A percentile compares a stretch with the other conserved stretches of the same genome.
Conservation (phyloP, 2,329 filamentous ascomycete species). For the Endocalyx cinctus region DNA sequence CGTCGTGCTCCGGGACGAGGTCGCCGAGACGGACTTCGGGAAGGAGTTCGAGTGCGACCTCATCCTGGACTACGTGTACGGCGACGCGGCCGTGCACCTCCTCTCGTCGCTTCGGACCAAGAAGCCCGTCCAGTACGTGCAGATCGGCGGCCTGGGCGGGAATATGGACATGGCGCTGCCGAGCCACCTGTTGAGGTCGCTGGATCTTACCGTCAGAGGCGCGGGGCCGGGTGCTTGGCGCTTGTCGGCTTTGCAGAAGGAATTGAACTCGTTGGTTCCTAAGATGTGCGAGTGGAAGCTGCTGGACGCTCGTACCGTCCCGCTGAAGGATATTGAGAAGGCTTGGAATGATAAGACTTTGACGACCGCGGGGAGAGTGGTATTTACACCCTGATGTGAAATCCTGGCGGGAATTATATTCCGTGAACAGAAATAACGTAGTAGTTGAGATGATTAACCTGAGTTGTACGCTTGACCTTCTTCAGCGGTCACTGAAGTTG, state of each 20-base stretch:
- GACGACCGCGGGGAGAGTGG: constrained; percentile 19
- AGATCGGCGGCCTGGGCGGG: constrained; percentile 43
- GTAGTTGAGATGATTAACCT: too few relatives aligned
- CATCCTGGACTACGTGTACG: constrained; percentile 55
- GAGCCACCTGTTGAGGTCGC: constrained; percentile 39
- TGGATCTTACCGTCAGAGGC: constrained; percentile 43
- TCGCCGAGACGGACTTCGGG: constrained; percentile 41
- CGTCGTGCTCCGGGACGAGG: constrained; percentile 37
- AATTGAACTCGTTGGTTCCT: constrained; percentile 24
- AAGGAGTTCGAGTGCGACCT: constrained; percentile 45
- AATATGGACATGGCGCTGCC: constrained; percentile 32
- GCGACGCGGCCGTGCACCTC: constrained; percentile 36
- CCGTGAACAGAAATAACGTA: too few relatives aligned
- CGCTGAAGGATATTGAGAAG: constrained; percentile 27
- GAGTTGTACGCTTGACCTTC: too few relatives aligned
- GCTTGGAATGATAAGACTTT: constrained; percentile 25
- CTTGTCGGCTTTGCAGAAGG: constrained; percentile 22
- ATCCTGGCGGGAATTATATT: too few relatives aligned
- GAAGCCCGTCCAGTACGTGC: constrained; percentile 47
- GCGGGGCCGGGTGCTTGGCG: constrained; percentile 41
- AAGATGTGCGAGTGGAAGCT: constrained; percentile 27
- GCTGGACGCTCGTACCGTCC: constrained; percentile 16
- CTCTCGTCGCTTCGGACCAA: constrained; percentile 35
- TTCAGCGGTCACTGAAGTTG: too few relatives aligned
- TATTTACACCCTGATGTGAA: constrained; percentile 17